These are phyloP conservation scores for Turritis glabra DNA, from an alignment of 345 rosid species.

Conservation along the genomic window DNA sequence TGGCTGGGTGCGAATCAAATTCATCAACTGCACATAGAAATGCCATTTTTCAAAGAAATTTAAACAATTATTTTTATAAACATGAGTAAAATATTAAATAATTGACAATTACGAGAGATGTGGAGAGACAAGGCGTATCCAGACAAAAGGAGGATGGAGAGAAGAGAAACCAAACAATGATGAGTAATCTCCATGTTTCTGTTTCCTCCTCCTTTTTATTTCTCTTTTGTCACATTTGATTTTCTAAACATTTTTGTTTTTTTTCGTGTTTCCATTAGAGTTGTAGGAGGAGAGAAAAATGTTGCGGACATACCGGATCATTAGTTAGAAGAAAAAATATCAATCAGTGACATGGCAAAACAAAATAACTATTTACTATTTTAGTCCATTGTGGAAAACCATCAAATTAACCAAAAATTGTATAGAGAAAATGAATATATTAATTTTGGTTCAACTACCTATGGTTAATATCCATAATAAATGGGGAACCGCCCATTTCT, in stretches of 20 bases:
- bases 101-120: conserved; percentile 26
- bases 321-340: not conserved
- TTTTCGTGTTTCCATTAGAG: not conserved
- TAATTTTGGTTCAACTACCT: conserved; percentile 3
- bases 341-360: conserved; percentile 1
- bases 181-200: conserved; percentile 43
- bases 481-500: conserved; percentile 15
- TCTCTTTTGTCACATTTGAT: conserved; percentile 23
- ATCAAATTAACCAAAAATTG: not conserved
- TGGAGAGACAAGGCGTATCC: conserved; percentile 48
- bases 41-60: not conserved
- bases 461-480: conserved; percentile 5
- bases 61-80: not conserved
- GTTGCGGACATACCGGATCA: conserved; percentile 29
- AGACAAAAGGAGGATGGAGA: conserved; percentile 38
- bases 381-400: not conserved
- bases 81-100: not conserved
- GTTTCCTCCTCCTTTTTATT: conserved; percentile 14
- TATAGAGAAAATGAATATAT: not conserved
- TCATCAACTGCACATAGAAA: conserved; percentile 48
- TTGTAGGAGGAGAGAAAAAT: conserved; percentile 40
- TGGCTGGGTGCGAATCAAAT: conserved; percentile 39
- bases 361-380: conserved; percentile 12
- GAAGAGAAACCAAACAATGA: conserved; percentile 32
- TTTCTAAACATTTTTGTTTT: conserved; percentile 1